phyloP scores from a whole-genome alignment of 2,329 filamentous ascomycete genomes.

The Leptographium wingfieldii region DNA sequence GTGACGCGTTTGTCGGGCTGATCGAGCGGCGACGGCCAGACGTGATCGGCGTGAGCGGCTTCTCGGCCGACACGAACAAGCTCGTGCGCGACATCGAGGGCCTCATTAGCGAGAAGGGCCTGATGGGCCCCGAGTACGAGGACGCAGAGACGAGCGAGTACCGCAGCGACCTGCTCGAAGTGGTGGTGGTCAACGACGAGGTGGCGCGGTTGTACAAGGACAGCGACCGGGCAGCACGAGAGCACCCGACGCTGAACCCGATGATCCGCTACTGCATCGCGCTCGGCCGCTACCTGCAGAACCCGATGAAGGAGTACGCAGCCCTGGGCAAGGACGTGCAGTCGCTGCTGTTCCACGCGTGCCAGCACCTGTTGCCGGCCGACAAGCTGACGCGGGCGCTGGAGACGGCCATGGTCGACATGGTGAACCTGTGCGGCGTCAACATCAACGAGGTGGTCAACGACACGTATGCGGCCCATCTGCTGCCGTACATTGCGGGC shows the following conservation, averaged over 20 bases:
- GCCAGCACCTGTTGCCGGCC: constrained; percentile 75
- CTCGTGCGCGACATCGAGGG: constrained; percentile 71
- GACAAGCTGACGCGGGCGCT: constrained; percentile 79
- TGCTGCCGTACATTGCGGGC: constrained; percentile 83
- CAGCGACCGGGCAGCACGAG: constrained; percentile 62
- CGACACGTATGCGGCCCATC: constrained; percentile 70
- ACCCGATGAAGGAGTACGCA: constrained; percentile 92
- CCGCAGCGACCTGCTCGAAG: constrained; percentile 67
- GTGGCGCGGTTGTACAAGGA: constrained; percentile 94
- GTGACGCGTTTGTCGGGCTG: constrained; percentile 61
- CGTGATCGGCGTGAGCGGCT: constrained; percentile 80
- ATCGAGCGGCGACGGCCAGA: constrained; percentile 73
- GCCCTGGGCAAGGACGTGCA: constrained; percentile 78
- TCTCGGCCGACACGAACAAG: constrained; percentile 73
- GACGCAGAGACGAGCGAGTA: constrained; percentile 66
- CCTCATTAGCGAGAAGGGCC: constrained; percentile 62
- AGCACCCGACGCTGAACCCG: constrained; percentile 69
- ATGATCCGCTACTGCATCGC: constrained; percentile 83
- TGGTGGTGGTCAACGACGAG: constrained; percentile 90
- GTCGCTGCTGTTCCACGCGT: constrained; percentile 78
- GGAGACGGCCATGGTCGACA: constrained; percentile 95
- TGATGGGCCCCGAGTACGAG: constrained; percentile 71
- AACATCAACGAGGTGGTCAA: constrained; percentile 85
- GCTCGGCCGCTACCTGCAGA: constrained; percentile 83
- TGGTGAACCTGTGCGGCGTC: constrained; percentile 93